Base-by-base conservation (phyloP, 257 asterid genomes). In the Lithospermum erythrorhizon region DNA sequence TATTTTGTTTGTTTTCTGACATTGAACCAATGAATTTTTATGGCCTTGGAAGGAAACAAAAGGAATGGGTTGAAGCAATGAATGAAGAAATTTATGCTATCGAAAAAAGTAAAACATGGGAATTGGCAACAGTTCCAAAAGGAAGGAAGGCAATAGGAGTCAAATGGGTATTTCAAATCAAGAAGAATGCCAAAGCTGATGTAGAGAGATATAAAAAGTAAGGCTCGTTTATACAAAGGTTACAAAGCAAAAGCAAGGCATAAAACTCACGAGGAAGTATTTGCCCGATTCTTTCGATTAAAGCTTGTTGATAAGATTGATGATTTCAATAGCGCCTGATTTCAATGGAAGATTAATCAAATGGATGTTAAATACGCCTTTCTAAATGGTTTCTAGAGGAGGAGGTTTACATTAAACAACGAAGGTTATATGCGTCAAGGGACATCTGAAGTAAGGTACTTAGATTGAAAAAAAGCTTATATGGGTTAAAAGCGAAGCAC, bases 401-500 rank as follows among this genome's bases (percentile, higher is more conserved):
- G 4, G 27, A 24, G 27, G 4, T 24, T 1, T 24, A 24, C 27
- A 24, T 24, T 24, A 4, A 24, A 24, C 27, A 24, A 2, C 27
- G 4, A 4, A 4, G 4, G 27, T 24, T 24, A 24, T 4, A n/a
- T n/a, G n/a, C n/a, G 27, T 24, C 27, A 24, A 24, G 27, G 27
- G 27, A 24, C 27, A 24, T 24, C 3, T 4, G n/a, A 24, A 24
- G 27, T 24, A 24, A 24, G 27, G 27, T 24, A 24, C 27, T 24
- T 24, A 24, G 27, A 24, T 24, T 24, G 27, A n/a, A 24, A 24
- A 4, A 24, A 24, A 56, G 37, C 27, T 20, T 65, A 18, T 24
- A 56, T n/a, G 57, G 57, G 1, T 20, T 52, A 6, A 63, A 63
- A 17, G n/a, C n/a, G 45, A 63, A 29, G 67, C 59, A 9, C 51